Conservation (phyloP, 192 early-diverging fungal genomes). For the Backusella parvicylindrica region DNA sequence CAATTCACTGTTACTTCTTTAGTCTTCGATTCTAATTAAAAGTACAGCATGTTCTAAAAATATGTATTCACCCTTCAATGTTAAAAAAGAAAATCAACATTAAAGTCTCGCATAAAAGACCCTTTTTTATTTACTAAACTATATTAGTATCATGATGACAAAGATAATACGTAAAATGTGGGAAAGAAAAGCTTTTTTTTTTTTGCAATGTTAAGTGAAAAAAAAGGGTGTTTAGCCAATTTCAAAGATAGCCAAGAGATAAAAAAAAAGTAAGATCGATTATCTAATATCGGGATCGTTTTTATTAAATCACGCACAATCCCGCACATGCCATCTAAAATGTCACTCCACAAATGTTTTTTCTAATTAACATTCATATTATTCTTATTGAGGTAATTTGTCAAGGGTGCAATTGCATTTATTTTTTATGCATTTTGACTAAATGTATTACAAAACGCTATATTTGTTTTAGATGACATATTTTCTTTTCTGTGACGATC, state of each 20-base stretch:
- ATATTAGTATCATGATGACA: neutral
- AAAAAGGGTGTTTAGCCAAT: neutral
- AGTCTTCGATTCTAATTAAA: too few relatives aligned
- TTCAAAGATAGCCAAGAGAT: neutral
- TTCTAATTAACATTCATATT: too few relatives aligned
- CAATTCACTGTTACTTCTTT: too few relatives aligned
- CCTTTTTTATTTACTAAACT: too few relatives aligned
- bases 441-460: neutral
- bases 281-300: neutral
- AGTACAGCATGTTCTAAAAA: too few relatives aligned
- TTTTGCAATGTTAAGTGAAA: neutral
- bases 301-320: neutral
- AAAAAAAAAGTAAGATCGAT: neutral
- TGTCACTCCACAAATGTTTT: neutral
- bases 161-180: neutral
- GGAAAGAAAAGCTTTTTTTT: neutral
- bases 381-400: too few relatives aligned
- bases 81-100: too few relatives aligned
- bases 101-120: too few relatives aligned
- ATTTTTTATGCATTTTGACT: neutral
- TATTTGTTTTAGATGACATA: too few relatives aligned
- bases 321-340: neutral
- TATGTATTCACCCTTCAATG: too few relatives aligned
- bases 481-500: too few relatives aligned
- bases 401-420: too few relatives aligned